Percentiles rank a stretch among this genome's conserved stretches.
Evolutionary conservation across 805 yeast species (phyloP).

Genomic region (Metschnikowia baotianmanensis): DNA sequence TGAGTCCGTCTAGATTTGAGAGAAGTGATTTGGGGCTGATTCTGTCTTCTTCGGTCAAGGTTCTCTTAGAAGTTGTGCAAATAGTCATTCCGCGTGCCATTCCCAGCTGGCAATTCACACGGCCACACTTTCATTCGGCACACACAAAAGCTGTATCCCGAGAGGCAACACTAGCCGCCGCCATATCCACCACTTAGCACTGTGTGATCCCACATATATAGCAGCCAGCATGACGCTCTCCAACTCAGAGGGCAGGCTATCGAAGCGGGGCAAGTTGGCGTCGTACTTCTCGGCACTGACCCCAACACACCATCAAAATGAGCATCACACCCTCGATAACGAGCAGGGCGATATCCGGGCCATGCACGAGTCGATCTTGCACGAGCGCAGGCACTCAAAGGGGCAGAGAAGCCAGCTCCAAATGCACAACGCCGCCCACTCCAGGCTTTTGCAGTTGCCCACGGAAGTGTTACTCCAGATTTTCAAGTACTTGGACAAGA

Average conservation of each 20-base stretch:
- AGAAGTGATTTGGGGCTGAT: too few relatives aligned
- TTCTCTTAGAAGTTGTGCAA: background rate
- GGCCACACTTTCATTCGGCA: background rate
- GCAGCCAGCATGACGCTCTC: constrained; percentile 4
- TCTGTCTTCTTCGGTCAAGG: too few relatives aligned
- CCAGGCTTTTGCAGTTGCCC: constrained; percentile 48
- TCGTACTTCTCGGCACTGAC: constrained; percentile 14
- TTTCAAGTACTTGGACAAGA: constrained; percentile 60
- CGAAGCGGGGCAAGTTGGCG: constrained; percentile 17
- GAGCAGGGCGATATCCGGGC: constrained; percentile 36
- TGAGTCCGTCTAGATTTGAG: too few relatives aligned
- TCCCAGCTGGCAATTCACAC: too few relatives aligned
- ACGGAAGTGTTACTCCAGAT: constrained; percentile 64
- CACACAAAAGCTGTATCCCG: too few relatives aligned
- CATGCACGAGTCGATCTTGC: constrained; percentile 32
- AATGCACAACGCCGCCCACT: constrained; percentile 24
- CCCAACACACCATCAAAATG: constrained; percentile 12
- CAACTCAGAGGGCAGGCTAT: constrained; percentile 9
- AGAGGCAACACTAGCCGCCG: too few relatives aligned
- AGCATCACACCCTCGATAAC: constrained; percentile 26
- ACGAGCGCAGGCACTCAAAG: constrained; percentile 25
- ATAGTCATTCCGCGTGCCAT: background rate
- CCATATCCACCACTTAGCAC: too few relatives aligned
- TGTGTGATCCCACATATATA: background rate
- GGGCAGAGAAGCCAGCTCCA: constrained; percentile 24